Evolutionary conservation across 257 asterid species (phyloP), one percentile per base, ranked within the genome.

Genomic region (Haberlea rhodopensis): DNA sequence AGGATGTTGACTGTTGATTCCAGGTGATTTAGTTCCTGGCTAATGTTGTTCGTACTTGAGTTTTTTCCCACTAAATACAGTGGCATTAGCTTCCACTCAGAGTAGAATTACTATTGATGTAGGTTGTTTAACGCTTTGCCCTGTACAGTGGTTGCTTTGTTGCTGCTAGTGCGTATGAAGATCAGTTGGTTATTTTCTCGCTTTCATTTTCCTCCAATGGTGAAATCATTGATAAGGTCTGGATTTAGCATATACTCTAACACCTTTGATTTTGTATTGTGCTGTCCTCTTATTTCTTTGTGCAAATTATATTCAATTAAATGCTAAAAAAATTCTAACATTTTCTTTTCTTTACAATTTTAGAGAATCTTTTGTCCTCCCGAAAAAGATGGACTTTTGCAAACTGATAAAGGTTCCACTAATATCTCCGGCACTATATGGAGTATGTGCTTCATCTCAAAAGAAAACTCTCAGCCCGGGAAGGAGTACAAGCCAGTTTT

Each of bases 391-490:
- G 86, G 81, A 67, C 74, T 77, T 71, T 74, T 82, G 72, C 70
- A 70, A 67, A 63, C 81, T 74, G 68, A 68, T 23, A 81, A 61
- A 68, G 89, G 94, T 75, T 71, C 73, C 67, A 75, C 84, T 25
- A 78, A 69, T 83, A 73, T 81, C 62, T 79, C 84, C 76, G 99
- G 97, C 80, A 85, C 99, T 60, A 92, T 92, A 84, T 92, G 99
- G 99, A 90, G 97, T 85, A 94, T 94, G 99, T 94, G 99, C 85
- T 94, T 94, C 76, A 82, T 92, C 79, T 84, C 99, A 31, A 70
- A 79, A 69, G 84, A 81, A 77, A 51, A 69, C 69, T 69, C 69
- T 66, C 87, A 78, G 67, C 53, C 80, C 62, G 73, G 72, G 76
- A 74, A 79, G 82, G 84, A 66, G 65, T 66, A 34, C 71, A 90